phyloP scores from a whole-genome alignment of 495 filamentous ascomycete species.

The Hyaloscypha bicolor region DNA sequence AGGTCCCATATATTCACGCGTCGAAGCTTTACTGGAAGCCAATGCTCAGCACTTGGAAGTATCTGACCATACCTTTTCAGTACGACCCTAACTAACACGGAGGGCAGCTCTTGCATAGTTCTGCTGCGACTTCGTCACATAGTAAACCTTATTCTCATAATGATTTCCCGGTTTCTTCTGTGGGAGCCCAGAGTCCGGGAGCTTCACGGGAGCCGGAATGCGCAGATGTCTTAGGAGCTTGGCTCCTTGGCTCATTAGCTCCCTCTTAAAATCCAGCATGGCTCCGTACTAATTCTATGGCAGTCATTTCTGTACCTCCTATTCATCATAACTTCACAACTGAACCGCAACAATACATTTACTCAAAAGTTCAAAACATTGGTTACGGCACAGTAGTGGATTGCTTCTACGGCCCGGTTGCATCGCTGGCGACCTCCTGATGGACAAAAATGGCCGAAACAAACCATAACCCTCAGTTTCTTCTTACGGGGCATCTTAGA shows the following conservation, averaged over 20 bases:
- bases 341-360: conserved; percentile 42
- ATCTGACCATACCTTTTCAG: not conserved
- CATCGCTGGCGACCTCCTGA: conserved; percentile 48
- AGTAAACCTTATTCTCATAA: not conserved
- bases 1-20: conserved; percentile 21
- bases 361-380: conserved; percentile 47
- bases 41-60: conserved; percentile 13
- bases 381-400: conserved; percentile 51
- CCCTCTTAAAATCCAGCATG: too few relatives aligned
- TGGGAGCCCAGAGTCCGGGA: too few relatives aligned
- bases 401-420: conserved; percentile 51
- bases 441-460: conserved; percentile 51
- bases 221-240: too few relatives aligned
- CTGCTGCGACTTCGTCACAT: conserved; percentile 46
- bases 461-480: conserved; percentile 50
- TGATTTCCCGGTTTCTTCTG: too few relatives aligned
- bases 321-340: conserved; percentile 38
- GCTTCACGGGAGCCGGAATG: too few relatives aligned
- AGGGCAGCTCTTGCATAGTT: conserved; percentile 37
- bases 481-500: conserved; percentile 44
- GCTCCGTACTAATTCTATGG: too few relatives aligned
- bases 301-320: conserved; percentile 31
- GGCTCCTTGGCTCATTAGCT: too few relatives aligned
- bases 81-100: not conserved
- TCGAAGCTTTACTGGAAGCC: conserved; percentile 20